A percentile compares a stretch with the other conserved stretches of the same genome.
Conservation (phyloP, 1,284 basidiomycete species). For the Irpex sp. region DNA sequence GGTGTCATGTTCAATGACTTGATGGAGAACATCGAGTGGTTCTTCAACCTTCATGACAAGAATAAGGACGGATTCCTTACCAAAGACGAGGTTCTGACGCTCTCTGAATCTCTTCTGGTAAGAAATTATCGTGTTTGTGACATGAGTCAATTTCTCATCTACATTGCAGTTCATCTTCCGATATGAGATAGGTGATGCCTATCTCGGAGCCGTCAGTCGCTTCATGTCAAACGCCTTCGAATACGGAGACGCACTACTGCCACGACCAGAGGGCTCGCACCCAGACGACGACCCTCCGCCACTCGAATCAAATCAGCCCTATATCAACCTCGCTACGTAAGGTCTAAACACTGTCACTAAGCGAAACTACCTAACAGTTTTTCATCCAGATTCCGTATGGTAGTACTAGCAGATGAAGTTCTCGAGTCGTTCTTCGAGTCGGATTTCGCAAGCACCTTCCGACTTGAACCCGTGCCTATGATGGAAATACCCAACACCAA, state of each 20-base stretch:
- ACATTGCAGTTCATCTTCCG: slow-evolving; percentile 88
- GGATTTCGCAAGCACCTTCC: slow-evolving; percentile 86
- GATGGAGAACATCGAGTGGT: slow-evolving; percentile 99
- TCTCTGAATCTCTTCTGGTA: slow-evolving; percentile 92
- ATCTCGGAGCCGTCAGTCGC: slow-evolving; percentile 91
- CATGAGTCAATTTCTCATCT: slow-evolving; percentile 1
- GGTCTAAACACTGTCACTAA: slow-evolving; percentile 18
- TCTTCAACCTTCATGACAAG: slow-evolving; percentile 95
- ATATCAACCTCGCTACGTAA: slow-evolving; percentile 81
- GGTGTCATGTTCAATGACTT: slow-evolving; percentile 94
- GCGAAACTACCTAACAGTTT: neutral
- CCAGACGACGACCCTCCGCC: slow-evolving; percentile 43
- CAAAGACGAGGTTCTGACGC: slow-evolving; percentile 93
- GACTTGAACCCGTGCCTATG: slow-evolving; percentile 69
- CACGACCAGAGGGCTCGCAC: slow-evolving; percentile 41
- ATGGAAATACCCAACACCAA: slow-evolving; percentile 57
- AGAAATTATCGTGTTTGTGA: slow-evolving; percentile 24
- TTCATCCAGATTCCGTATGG: slow-evolving; percentile 87
- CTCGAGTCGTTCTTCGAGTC: slow-evolving; percentile 93
- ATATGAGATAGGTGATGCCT: slow-evolving; percentile 95
- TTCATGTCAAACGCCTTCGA: slow-evolving; percentile 98
- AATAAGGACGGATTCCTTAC: slow-evolving; percentile 93
- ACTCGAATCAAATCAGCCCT: slow-evolving; percentile 75
- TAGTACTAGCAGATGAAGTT: slow-evolving; percentile 91
- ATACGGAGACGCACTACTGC: slow-evolving; percentile 85